Percentiles rank a stretch among this genome's conserved stretches.
Evolutionary conservation across 2,329 filamentous ascomycete genomes (phyloP).

Genomic region (Paecilomyces sp.): DNA sequence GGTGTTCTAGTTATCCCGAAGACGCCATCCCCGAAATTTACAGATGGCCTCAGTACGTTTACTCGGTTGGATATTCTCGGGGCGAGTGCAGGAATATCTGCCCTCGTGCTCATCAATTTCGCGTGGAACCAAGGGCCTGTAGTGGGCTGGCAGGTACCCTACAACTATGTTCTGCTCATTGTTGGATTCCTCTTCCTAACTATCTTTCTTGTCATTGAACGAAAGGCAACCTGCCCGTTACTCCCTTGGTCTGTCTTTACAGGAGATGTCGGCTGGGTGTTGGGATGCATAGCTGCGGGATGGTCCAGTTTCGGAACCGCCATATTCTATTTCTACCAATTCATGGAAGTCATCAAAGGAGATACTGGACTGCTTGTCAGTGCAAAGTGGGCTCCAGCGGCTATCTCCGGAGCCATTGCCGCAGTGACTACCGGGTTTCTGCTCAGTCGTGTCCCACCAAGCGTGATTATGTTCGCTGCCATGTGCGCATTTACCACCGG

Average conservation of each 20-base stretch:
- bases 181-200: slow-evolving; percentile 48
- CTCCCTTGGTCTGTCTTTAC: slow-evolving; percentile 49
- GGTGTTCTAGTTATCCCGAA: slow-evolving; percentile 3
- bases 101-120: slow-evolving; percentile 57
- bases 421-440: slow-evolving; percentile 27
- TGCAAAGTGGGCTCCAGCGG: slow-evolving; percentile 19
- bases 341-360: slow-evolving; percentile 37
- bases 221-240: slow-evolving; percentile 44
- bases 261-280: slow-evolving; percentile 47
- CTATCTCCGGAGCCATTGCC: slow-evolving; percentile 23
- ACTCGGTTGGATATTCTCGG: slow-evolving; percentile 32
- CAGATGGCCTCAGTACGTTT: slow-evolving; percentile 17
- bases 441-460: slow-evolving; percentile 20
- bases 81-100: slow-evolving; percentile 43
- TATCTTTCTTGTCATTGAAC: slow-evolving; percentile 50
- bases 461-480: slow-evolving; percentile 29
- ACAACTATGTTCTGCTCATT: slow-evolving; percentile 51
- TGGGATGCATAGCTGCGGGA: slow-evolving; percentile 47
- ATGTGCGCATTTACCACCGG: slow-evolving; percentile 27
- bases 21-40: slow-evolving; percentile 2
- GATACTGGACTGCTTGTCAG: slow-evolving; percentile 20
- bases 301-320: slow-evolving; percentile 49
- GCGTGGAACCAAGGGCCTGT: slow-evolving; percentile 59
- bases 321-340: slow-evolving; percentile 46
- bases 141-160: slow-evolving; percentile 51